A percentile compares a stretch with the other conserved stretches of the same genome.
Conservation (phyloP, 139 green algal genomes). For the Yamagishiella unicocca region DNA sequence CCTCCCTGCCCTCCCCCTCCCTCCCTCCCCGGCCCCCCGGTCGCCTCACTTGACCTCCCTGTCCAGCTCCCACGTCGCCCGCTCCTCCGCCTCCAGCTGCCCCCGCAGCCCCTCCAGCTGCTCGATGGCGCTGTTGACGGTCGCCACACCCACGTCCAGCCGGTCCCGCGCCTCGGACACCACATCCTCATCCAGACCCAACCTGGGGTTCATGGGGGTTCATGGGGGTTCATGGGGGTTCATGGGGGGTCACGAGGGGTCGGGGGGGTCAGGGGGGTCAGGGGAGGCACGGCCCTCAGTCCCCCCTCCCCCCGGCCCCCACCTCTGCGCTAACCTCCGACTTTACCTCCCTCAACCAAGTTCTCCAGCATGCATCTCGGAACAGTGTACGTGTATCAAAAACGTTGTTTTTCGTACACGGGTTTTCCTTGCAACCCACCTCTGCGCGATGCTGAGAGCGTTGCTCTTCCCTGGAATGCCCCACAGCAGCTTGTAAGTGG, state of each 20-base stretch:
- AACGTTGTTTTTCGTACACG: no score
- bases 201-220: no score
- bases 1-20: not conserved
- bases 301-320: no score
- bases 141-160: slow-evolving; percentile 63
- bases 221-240: no score
- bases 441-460: slow-evolving; percentile 77
- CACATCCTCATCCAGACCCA: slow-evolving; percentile 77
- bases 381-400: no score
- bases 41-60: slow-evolving; percentile 32
- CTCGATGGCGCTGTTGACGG: slow-evolving; percentile 59
- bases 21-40: not conserved
- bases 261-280: no score
- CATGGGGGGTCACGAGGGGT: no score
- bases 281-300: no score
- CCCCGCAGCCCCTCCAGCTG: slow-evolving; percentile 58
- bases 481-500: slow-evolving; percentile 92
- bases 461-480: slow-evolving; percentile 83
- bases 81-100: slow-evolving; percentile 44
- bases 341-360: no score
- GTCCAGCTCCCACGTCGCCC: slow-evolving; percentile 19
- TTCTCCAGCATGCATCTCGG: no score
- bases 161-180: slow-evolving; percentile 73
- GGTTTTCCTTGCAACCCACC: no score
- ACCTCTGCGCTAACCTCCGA: no score